A percentile compares a stretch with the other conserved stretches of the same genome.
Conservation (phyloP, 2,329 filamentous ascomycete genomes). For the Dactylellina drechsleri region DNA sequence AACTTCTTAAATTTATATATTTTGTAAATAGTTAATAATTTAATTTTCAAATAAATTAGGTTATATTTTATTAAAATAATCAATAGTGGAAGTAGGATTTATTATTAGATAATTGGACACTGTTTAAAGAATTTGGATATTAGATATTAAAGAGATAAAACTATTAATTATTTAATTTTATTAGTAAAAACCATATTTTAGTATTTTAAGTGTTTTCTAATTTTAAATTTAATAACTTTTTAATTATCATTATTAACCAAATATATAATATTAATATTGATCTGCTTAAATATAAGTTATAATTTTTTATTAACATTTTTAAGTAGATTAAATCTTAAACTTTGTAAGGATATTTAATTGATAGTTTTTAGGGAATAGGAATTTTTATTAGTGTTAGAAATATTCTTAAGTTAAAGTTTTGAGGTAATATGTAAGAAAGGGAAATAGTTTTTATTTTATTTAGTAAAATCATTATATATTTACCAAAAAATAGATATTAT, state of each 20-base stretch:
- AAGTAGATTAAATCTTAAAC: constrained; percentile 64
- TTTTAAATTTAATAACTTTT: constrained; percentile 3
- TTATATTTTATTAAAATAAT: constrained; percentile 15
- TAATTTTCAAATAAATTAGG: neutral
- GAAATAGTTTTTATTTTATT: constrained; percentile 52
- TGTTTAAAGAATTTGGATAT: constrained; percentile 1
- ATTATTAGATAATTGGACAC: constrained; percentile 10
- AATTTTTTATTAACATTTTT: constrained; percentile 62
- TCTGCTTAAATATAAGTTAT: constrained; percentile 65
- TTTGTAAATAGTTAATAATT: constrained; percentile 24
- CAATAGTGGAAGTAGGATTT: constrained; percentile 12
- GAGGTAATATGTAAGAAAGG: constrained; percentile 55
- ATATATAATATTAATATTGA: constrained; percentile 61
- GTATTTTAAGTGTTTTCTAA: neutral
- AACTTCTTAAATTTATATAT: constrained; percentile 17
- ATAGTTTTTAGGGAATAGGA: constrained; percentile 64
- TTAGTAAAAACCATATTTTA: neutral
- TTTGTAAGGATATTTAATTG: constrained; percentile 66
- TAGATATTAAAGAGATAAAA: too few relatives aligned
- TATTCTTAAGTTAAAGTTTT: constrained; percentile 64
- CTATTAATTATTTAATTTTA: too few relatives aligned
- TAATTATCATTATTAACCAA: neutral
- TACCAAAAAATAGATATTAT: neutral
- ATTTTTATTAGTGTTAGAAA: constrained; percentile 66
- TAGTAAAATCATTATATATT: neutral